Base-by-base conservation (phyloP, 1,139 yeast genomes). In the Blastobotrys niveus region DNA sequence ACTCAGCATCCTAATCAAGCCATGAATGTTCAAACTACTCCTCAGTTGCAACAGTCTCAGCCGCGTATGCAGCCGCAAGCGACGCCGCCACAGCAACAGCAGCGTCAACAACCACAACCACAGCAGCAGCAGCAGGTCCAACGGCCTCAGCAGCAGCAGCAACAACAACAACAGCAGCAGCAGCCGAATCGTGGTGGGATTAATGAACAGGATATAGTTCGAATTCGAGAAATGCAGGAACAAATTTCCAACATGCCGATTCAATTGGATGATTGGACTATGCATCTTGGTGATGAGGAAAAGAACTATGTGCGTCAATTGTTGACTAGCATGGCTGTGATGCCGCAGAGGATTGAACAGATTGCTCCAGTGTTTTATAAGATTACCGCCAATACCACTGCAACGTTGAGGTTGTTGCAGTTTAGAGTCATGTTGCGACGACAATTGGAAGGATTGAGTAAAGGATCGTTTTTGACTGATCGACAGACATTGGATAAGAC, bases 341-440 rank as follows among this genome's bases (percentile, higher is more conserved):
- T 81, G 52, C 80, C 79, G 61, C 71, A 79, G 38, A 74, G 80
- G 53, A 83, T 83, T 19, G 94, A 86, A 59, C 80, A 80, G 50
- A 72, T 86, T 40, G 79, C 85, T 40, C 87, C 93, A 36, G 80
- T 84, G 59, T 85, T 84, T 56, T 86, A 76, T 58, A 75, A 82
- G 48, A 70, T 86, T 46, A 82, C 93, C 1, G 77, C 81, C 55
- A 84, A 82, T 59, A 74, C 73, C 38, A 86, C 79, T 46, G 89
- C 86, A 5, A 82, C 95, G 1, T 79, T 79, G 56, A 75, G 85
- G 51, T 73, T 87, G 51, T 72, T 87, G 49, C 91, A 84, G 60
- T 78, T 85, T 73, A 81, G 86, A 62, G 73, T 79, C 50, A 82
- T 86, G 82, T 78, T 86, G 36, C 81, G 79, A 56, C 82, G 81